Percentiles rank a stretch among this genome's conserved stretches.
Evolutionary conservation across 768 basidiomycete species (phyloP).

Genomic region (Lyophyllum atratum): DNA sequence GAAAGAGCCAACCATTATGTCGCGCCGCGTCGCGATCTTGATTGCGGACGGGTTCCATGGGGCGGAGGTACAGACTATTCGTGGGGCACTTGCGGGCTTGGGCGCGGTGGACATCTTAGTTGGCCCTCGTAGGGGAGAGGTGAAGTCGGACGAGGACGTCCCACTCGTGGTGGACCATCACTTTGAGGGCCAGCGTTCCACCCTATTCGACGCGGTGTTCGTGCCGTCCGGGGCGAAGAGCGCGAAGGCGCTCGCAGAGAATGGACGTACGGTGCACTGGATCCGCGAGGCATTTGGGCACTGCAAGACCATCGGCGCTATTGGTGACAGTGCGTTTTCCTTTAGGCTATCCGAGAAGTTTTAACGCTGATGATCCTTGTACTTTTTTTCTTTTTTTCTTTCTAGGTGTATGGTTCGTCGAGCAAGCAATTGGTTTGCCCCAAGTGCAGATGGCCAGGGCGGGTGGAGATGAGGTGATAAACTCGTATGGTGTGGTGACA

Average conservation of each 20-base stretch:
- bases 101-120: conserved; percentile 66
- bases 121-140: conserved; percentile 64
- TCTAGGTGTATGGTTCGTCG: conserved; percentile 52
- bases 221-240: conserved; percentile 72
- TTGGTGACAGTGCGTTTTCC: conserved; percentile 57
- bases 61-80: conserved; percentile 58
- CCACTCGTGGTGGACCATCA: conserved; percentile 64
- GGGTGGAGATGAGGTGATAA: conserved; percentile 43
- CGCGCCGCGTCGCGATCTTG: conserved; percentile 76
- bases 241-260: conserved; percentile 54
- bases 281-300: conserved; percentile 86
- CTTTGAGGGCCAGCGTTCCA: conserved; percentile 79
- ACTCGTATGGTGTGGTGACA: conserved; percentile 66
- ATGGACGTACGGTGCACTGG: conserved; percentile 80
- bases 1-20: conserved; percentile 57
- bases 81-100: conserved; percentile 49
- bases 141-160: conserved; percentile 31
- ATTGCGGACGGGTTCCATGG: conserved; percentile 75
- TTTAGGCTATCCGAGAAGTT: neutral
- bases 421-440: conserved; percentile 45
- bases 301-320: conserved; percentile 78
- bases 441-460: conserved; percentile 42
- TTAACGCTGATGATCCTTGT: neutral
- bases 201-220: conserved; percentile 80
- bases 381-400: neutral